Evolutionary conservation across 768 basidiomycete genomes (phyloP).

Genomic region (Tricholomella constricta): DNA sequence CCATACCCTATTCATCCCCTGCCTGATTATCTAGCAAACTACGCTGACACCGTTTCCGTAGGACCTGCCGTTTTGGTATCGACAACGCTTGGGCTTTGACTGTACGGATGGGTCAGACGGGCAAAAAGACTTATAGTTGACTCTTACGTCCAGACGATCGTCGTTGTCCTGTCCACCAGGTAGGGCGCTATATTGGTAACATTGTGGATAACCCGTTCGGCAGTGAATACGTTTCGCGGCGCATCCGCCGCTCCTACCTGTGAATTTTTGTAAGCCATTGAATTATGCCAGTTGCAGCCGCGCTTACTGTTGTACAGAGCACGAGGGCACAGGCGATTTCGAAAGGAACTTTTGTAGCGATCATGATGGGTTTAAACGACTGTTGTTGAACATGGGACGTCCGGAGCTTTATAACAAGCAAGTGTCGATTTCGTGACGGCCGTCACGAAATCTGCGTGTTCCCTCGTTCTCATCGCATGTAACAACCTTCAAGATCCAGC

Average conservation of each 20-base stretch:
- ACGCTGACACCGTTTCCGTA: background rate
- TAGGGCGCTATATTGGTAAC: conserved; percentile 7
- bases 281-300: no score
- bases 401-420: background rate
- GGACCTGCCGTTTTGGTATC: background rate
- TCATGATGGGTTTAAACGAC: background rate
- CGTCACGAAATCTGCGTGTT: background rate
- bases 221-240: conserved; percentile 9
- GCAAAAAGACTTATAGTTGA: background rate
- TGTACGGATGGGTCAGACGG: background rate
- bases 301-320: background rate
- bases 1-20: no score
- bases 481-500: background rate
- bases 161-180: conserved; percentile 13
- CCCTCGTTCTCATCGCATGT: background rate
- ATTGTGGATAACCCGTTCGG: conserved; percentile 4
- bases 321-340: background rate
- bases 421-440: no score
- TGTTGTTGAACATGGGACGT: background rate
- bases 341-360: background rate
- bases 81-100: background rate
- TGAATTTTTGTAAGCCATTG: background rate
- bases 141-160: conserved; percentile 14
- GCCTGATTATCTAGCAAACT: no score
- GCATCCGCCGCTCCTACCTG: no score